Base-by-base conservation (phyloP, 805 yeast genomes). In the Zygosaccharomyces gambellarensis region DNA sequence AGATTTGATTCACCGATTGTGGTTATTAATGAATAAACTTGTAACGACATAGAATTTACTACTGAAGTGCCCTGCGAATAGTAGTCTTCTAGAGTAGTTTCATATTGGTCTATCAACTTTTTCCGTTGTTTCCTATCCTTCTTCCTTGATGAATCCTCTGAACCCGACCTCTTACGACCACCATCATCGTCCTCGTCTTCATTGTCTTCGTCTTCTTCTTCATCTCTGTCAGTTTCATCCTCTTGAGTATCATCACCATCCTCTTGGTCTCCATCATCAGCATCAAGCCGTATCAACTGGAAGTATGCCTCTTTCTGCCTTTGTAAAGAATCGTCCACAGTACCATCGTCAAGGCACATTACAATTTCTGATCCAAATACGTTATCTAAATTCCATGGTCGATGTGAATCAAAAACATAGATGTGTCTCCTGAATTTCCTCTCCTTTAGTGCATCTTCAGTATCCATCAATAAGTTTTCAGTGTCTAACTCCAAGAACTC, bases 341-440 rank as follows among this genome's bases (percentile, higher is more conserved):
- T 72, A 0, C 96, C 97, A 64, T 92, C 98, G 62, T 90, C 98
- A 52, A 90, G 78, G 66, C 98, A 90, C 5, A 75, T 76, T 4
- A 94, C 80, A 54, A 81, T 75, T 8, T 81, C 80, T 5, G 92
- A 83, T 1, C 96, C 97, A 73, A 87, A 90, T 42, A 94, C 61
- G 63, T 94, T 94, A 64, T 90, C 96, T 55, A 94, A 71, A 68
- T 90, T 90, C 98, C 99, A 94, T 3, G 99, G 99, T 55, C 98
- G 73, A 56, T 87, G 94, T 3, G 96, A 90, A 68, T 94, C 99
- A 48, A 94, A 75, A 9, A 95, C 79, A 60, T 88, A 95, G 2
- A 92, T 78, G 49, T 76, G 80, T 54, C 94, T 75, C 43, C 70
- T 76, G 36, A 76, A 64, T 40, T 64, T 61, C 30, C 19, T 64